Evolutionary conservation across 2,329 filamentous ascomycete species (phyloP).

Genomic region (Teratosphaeriaceae sp.): DNA sequence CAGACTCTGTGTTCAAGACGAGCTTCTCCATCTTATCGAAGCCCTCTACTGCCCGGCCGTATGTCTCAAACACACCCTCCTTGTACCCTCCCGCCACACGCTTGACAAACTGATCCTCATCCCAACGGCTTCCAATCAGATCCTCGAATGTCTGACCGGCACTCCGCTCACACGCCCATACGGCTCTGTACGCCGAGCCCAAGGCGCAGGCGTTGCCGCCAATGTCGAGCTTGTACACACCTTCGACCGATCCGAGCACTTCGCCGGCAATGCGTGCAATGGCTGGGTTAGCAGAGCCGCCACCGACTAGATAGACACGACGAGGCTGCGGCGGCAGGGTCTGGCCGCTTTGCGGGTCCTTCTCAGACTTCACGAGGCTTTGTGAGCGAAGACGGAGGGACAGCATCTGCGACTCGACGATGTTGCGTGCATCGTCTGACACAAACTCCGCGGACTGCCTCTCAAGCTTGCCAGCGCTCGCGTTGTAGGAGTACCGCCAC

Average conservation of each 20-base stretch:
- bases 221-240: slow-evolving; percentile 88
- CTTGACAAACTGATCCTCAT: slow-evolving; percentile 73
- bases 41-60: slow-evolving; percentile 67
- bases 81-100: slow-evolving; percentile 78
- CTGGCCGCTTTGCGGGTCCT: slow-evolving; percentile 37
- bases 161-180: slow-evolving; percentile 76
- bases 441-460: slow-evolving; percentile 39
- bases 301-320: slow-evolving; percentile 89
- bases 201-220: slow-evolving; percentile 93
- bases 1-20: slow-evolving; percentile 43
- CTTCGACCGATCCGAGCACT: slow-evolving; percentile 81
- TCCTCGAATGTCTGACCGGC: slow-evolving; percentile 67
- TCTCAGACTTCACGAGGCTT: slow-evolving; percentile 54
- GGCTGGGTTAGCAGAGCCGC: slow-evolving; percentile 81
- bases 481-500: slow-evolving; percentile 68
- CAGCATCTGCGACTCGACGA: slow-evolving; percentile 91
- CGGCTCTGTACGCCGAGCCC: slow-evolving; percentile 90
- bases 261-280: slow-evolving; percentile 81
- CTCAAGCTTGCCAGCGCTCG: slow-evolving; percentile 41
- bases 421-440: slow-evolving; percentile 66
- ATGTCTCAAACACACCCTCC: slow-evolving; percentile 65
- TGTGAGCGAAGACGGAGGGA: slow-evolving; percentile 81
- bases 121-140: slow-evolving; percentile 76
- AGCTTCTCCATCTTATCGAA: slow-evolving; percentile 69
- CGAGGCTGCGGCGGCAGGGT: slow-evolving; percentile 74